Percentiles rank a stretch among this genome's conserved stretches.
Conservation (phyloP, 2,329 filamentous ascomycete genomes). For the Stachybotrys chartarum region DNA sequence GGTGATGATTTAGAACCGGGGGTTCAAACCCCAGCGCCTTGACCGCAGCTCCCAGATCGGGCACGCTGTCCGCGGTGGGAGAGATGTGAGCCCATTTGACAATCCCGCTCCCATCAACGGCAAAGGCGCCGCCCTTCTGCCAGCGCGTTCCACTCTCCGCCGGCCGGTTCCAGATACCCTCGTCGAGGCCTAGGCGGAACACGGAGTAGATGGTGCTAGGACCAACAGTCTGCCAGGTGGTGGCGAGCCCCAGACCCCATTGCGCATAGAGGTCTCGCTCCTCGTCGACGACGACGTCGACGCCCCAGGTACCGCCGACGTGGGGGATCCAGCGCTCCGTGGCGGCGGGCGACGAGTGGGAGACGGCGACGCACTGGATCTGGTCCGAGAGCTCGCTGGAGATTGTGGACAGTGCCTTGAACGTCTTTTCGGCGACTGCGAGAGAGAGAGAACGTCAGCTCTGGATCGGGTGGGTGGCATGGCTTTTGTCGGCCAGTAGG, state of each 20-base stretch:
- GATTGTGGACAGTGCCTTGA: slow-evolving; percentile 44
- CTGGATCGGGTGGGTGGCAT: too few relatives aligned
- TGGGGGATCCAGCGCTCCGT: slow-evolving; percentile 52
- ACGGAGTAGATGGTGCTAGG: slow-evolving; percentile 51
- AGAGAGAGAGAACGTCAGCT: slow-evolving; percentile 1
- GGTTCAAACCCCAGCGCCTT: slow-evolving; percentile 12
- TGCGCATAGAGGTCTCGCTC: slow-evolving; percentile 52
- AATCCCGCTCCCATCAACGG: slow-evolving; percentile 25
- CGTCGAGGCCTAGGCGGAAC: slow-evolving; percentile 49
- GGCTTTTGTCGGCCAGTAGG: too few relatives aligned
- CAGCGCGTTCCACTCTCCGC: slow-evolving; percentile 61
- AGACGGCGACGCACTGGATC: slow-evolving; percentile 54
- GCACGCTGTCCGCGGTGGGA: slow-evolving; percentile 21
- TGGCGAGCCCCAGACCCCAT: slow-evolving; percentile 59
- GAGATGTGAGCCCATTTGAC: slow-evolving; percentile 23
- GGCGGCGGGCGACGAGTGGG: slow-evolving; percentile 45
- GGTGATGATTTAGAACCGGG: not conserved
- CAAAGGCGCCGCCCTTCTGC: slow-evolving; percentile 63
- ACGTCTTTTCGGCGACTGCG: slow-evolving; percentile 62
- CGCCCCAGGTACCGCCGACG: slow-evolving; percentile 49
- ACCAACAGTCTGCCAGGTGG: slow-evolving; percentile 55
- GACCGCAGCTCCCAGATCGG: slow-evolving; percentile 20
- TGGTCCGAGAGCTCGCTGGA: slow-evolving; percentile 39
- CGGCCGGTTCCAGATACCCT: slow-evolving; percentile 59
- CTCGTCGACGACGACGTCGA: slow-evolving; percentile 53